Base-by-base conservation (phyloP, 2,329 filamentous ascomycete genomes). In the Tympanopsis confertula region DNA sequence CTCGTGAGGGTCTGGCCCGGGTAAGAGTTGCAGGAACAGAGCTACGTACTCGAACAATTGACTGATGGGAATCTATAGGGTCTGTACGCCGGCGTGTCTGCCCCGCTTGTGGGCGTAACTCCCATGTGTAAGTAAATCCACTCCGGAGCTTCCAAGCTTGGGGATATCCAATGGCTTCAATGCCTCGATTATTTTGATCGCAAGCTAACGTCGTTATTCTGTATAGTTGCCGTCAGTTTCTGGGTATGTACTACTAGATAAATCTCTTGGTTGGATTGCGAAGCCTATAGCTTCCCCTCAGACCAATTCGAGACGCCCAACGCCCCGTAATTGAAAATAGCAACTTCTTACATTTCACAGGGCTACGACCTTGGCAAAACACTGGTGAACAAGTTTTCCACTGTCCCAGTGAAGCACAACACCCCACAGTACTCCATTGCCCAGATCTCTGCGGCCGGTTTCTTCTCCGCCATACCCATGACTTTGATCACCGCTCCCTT, bases 401-500 rank as follows among this genome's bases (percentile, higher is more conserved):
- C 71, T 13, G 76, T 80, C 41, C 69, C 67, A 17, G 76, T 82
- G 38, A 67, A 78, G 47, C 77, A 86, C 59, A 67, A 33, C 7
- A 18, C 15, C 15, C 30, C 74, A 38, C 74, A 80, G 48, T 86
- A 85, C 63, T 78, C 79, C 41, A 87, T 95, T 53, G 82, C 69
- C 32, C 91, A 98, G 61, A 79, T 93, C 62, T 91, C 86, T 22
- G 75, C 86, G 24, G 91, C 91, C 13, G 91, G 91, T 45, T 95
- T 95, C 76, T 93, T 98, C 74, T 94, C 86, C 54, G 91, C 91
- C 43, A 83, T 98, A 42, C 91, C 91, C 52, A 94, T 94, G 86
- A 98, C 91, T 3, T 64, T 86, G 61, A 95, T 98, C 66, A 96
- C 91, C n/a, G 91, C 91, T 4, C 91, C 91, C 43, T 96, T 98